Evolutionary conservation across 75 land plant species (phyloP).

Genomic region (Cunninghamia lanceolata): DNA sequence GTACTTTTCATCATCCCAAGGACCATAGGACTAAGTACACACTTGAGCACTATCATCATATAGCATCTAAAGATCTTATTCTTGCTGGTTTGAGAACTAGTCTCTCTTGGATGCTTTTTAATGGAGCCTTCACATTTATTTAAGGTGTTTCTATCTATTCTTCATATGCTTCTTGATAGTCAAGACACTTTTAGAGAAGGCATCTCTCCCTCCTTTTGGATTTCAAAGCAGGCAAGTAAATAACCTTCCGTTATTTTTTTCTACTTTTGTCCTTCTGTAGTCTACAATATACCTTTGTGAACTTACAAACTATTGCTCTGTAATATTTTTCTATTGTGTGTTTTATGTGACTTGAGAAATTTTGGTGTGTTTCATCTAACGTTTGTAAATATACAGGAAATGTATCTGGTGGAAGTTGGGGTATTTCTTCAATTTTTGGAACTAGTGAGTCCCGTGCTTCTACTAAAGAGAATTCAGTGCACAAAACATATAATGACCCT

Average conservation of each 20-base stretch:
- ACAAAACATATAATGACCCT: slow-evolving; percentile 20
- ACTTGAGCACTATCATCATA: too few relatives aligned
- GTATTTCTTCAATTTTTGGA: slow-evolving; percentile 80
- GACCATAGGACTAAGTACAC: too few relatives aligned
- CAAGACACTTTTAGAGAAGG: too few relatives aligned
- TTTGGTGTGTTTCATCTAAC: background rate
- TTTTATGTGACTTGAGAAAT: background rate
- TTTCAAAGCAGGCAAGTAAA: background rate
- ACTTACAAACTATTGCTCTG: background rate
- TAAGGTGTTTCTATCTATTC: too few relatives aligned
- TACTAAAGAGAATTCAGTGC: slow-evolving; percentile 19
- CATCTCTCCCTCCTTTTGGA: too few relatives aligned
- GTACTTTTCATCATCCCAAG: too few relatives aligned
- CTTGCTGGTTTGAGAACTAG: too few relatives aligned
- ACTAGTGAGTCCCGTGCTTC: slow-evolving; percentile 44
- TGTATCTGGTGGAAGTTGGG: slow-evolving; percentile 59
- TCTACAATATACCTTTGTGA: background rate
- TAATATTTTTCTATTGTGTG: background rate
- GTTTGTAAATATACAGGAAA: slow-evolving; percentile 23
- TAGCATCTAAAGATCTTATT: too few relatives aligned
- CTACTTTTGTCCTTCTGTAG: background rate
- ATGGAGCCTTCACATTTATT: too few relatives aligned
- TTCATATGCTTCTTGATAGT: too few relatives aligned
- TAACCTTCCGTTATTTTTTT: background rate
- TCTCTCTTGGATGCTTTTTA: too few relatives aligned